Base-by-base conservation (phyloP, 2,329 filamentous ascomycete genomes). In the Fusarium tuaranense region DNA sequence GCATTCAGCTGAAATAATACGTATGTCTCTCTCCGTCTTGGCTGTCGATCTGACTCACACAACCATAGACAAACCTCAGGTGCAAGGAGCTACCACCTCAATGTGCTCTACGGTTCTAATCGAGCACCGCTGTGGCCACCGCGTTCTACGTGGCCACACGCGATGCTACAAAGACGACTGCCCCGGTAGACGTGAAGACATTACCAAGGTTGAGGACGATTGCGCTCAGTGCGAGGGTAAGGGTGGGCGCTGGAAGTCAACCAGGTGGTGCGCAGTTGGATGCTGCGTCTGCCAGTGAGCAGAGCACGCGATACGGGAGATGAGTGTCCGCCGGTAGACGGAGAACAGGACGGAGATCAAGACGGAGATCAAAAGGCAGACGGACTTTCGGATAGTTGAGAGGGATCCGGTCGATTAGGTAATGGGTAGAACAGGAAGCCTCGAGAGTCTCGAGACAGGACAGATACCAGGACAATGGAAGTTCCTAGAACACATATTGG, bases 71-170 rank as follows among this genome's bases (percentile, higher is more conserved):
- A 53, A 53, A 13, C 48, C n/a, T n/a, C 27, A 53, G 18, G 48
- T 30, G 48, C 48, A 53, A 53, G 20, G 27, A 53, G 25, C 27
- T 32, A 53, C 27, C 18, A 30, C 27, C 27, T 53, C 27, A 53
- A 84, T 84, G 83, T 84, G 83, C 67, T 79, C 77, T 57, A 79
- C 76, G 48, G 79, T 75, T 48, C 30, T 82, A 36, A 75, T 83
- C 71, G 79, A 84, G 65, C 82, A 84, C 67, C 76, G 76, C 65
- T 84, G 83, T 78, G 80, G 81, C 63, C 83, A 84, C 74, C 79
- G 76, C 48, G 78, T 83, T 51, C 72, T 77, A 44, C 76, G 83
- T 32, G 83, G 83, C 58, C 81, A 79, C 60, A 83, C 83, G 13
- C 76, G 78, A 70, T 84, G 83, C 75, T 84, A 80, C 62, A 69